Evolutionary conservation across 257 asterid species (phyloP).

Genomic region (Solanum dulcamara): DNA sequence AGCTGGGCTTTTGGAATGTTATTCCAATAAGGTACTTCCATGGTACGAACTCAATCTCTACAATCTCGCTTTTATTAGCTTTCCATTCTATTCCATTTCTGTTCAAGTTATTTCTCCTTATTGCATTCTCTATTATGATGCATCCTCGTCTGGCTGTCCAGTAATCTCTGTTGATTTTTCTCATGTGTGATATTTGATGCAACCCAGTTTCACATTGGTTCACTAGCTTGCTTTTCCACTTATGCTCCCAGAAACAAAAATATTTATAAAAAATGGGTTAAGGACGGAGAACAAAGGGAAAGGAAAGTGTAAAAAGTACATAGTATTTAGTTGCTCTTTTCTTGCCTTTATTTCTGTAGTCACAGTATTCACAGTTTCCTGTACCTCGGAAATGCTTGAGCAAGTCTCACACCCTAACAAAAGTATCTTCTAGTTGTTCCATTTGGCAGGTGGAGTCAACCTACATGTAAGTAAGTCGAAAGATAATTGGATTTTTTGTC

Average conservation of each 20-base stretch:
- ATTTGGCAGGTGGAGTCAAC: background rate
- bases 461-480: background rate
- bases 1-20: constrained; percentile 65
- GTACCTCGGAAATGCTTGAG: background rate
- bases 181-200: background rate
- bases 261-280: background rate
- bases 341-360: background rate
- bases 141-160: background rate
- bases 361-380: background rate
- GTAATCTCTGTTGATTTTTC: background rate
- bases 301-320: background rate
- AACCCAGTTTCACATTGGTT: background rate
- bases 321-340: background rate
- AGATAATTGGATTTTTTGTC: background rate
- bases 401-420: background rate
- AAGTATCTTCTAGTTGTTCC: background rate
- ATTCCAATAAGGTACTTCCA: constrained; percentile 61
- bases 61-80: background rate
- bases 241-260: background rate
- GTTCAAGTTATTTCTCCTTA: background rate
- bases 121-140: background rate
- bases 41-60: constrained; percentile 35
- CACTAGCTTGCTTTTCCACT: background rate
- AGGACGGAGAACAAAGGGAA: background rate
- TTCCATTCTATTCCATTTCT: background rate